Percentiles rank a stretch among this genome's conserved stretches.
Evolutionary conservation across 768 basidiomycete genomes (phyloP).

Genomic region (Tricholoma sp.): DNA sequence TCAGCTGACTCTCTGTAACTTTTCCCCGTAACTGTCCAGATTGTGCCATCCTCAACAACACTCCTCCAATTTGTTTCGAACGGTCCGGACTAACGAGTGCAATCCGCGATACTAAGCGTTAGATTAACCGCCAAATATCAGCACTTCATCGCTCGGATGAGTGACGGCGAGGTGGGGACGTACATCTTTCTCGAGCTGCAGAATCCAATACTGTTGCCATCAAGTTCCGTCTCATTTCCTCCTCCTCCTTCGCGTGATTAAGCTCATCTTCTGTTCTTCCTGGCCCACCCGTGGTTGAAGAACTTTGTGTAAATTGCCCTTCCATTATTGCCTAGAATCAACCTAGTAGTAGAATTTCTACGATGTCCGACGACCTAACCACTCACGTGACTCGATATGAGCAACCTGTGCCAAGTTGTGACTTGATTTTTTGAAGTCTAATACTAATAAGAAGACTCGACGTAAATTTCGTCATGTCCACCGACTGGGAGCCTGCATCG

Average conservation of each 20-base stretch:
- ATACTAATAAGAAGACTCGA: too few relatives aligned
- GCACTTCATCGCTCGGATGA: background rate
- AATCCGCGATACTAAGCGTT: conserved; percentile 70
- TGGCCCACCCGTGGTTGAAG: conserved; percentile 3
- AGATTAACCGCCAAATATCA: conserved; percentile 3
- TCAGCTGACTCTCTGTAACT: conserved; percentile 77
- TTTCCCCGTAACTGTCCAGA: conserved; percentile 72
- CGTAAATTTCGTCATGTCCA: background rate
- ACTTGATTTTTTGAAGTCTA: too few relatives aligned
- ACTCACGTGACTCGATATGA: background rate
- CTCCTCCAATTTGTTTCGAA: conserved; percentile 73
- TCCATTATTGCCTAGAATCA: conserved; percentile 7
- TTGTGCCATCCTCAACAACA: conserved; percentile 80
- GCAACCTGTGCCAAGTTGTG: too few relatives aligned
- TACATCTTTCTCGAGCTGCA: conserved; percentile 79
- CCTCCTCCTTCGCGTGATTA: conserved; percentile 54
- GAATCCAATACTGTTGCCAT: conserved; percentile 74
- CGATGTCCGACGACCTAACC: too few relatives aligned
- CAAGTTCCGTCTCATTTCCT: conserved; percentile 70
- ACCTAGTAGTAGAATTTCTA: too few relatives aligned
- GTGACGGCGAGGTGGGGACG: conserved; percentile 15
- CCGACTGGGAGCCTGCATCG: conserved; percentile 29
- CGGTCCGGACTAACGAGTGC: conserved; percentile 80
- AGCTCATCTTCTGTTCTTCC: conserved; percentile 42
- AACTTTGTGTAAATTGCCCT: conserved; percentile 4